Evolutionary conservation across 352 stramenopile genomes (phyloP).

Genomic region (Bremia lactucae): DNA sequence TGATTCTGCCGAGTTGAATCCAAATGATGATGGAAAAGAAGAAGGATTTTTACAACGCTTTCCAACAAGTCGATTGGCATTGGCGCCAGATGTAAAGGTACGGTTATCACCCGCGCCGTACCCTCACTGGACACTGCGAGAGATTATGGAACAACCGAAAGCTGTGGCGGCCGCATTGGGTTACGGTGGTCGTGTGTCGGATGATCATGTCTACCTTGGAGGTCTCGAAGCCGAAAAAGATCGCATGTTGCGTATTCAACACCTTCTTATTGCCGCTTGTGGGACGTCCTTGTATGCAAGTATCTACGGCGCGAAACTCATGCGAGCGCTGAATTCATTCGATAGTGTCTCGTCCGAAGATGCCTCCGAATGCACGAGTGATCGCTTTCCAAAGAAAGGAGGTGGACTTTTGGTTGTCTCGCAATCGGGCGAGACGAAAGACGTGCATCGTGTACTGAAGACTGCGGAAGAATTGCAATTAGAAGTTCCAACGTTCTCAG

Average conservation of each 20-base stretch:
- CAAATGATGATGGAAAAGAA: constrained; percentile 58
- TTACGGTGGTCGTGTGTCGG: constrained; percentile 90
- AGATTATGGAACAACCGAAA: constrained; percentile 95
- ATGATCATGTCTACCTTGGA: constrained; percentile 90
- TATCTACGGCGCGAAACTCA: constrained; percentile 93
- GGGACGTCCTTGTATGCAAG: constrained; percentile 92
- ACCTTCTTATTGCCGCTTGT: constrained; percentile 91
- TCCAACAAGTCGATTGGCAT: constrained; percentile 82
- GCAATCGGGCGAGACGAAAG: constrained; percentile 96
- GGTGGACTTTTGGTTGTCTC: constrained; percentile 92
- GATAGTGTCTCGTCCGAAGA: constrained; percentile 88
- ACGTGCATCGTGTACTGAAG: constrained; percentile 92
- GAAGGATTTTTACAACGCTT: constrained; percentile 75
- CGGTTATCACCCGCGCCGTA: constrained; percentile 89
- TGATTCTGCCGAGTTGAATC: constrained; percentile 90
- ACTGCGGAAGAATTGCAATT: constrained; percentile 58
- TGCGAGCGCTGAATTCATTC: constrained; percentile 93
- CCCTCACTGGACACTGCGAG: constrained; percentile 94
- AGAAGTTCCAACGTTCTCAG: constrained; percentile 82
- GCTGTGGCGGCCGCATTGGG: constrained; percentile 89
- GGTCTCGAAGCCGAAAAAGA: constrained; percentile 89
- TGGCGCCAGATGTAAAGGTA: constrained; percentile 90
- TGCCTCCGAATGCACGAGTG: constrained; percentile 83
- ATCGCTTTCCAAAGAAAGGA: constrained; percentile 83
- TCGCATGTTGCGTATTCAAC: constrained; percentile 85